Base-by-base conservation (phyloP, 495 filamentous ascomycete genomes). In the Penicillium fimorum region DNA sequence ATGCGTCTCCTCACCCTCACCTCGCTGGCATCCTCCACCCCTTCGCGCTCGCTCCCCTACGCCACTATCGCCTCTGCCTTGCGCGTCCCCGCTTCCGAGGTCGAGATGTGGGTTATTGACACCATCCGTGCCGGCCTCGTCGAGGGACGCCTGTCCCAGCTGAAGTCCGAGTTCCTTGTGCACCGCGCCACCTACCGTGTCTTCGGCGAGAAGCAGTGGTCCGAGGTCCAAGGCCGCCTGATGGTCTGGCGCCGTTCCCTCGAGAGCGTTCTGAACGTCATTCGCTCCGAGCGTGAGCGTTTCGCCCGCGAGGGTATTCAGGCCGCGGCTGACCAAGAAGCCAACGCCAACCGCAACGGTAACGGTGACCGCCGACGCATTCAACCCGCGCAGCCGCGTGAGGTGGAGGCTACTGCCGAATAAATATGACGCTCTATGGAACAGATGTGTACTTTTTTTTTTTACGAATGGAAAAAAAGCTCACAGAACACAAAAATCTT, bases 21-120 rank as follows among this genome's bases (percentile, higher is more conserved):
- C 45, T 91, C 88, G 15, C 79, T 97, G 30, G 91, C 92, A 17
- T 90, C 95, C 30, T 82, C 86, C 57, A 88, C 88, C 15, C 84
- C 85, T 15, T 90, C 84, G 60, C 87, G 92, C 55, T 89, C 91
- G 50, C 83, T 98, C 40, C 86, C 91, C 33, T 98, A 98, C 74
- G 78, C 77, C 59, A 80, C 82, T 55, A 96, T 98, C 64, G 82
- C 88, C 41, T 84, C 87, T 55, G 84, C 90, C 5, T 83, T 98
- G 35, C 87, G 92, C 70, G 85, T 98, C 40, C 84, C 89, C 17
- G 60, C 69, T 27, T 85, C 88, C 54, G 91, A 97, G 44, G 90
- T 96, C 10, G 94, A 98, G 80, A 87, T 91, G 81, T 98, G 94
- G 94, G 88, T 96, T 49, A 98, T 98, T 60, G 95, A 98, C 72